These are phyloP conservation scores for Knufia petricola DNA, from an alignment of 2,329 filamentous ascomycete genomes.

Conservation along the genomic window DNA sequence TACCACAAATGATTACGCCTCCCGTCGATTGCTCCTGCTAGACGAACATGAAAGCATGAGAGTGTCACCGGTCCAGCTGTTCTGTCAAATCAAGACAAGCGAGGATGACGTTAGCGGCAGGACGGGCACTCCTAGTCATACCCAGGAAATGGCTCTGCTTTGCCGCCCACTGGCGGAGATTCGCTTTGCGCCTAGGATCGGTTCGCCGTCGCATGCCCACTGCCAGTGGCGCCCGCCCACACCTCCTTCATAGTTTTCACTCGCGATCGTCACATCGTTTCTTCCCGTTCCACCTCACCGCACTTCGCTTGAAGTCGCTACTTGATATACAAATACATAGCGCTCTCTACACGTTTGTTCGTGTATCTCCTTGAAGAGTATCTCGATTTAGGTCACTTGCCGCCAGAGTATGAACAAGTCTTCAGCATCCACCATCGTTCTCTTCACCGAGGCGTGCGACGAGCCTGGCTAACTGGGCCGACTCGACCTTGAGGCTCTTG, in stretches of 20 bases:
- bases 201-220: neutral
- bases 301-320: constrained; percentile 7
- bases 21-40: no score
- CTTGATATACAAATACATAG: neutral
- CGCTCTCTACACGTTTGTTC: neutral
- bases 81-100: no score
- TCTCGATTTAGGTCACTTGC: neutral
- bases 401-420: constrained; percentile 25
- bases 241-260: constrained; percentile 2
- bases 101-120: no score
- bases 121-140: no score
- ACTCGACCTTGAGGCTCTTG: neutral
- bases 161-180: no score
- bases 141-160: no score
- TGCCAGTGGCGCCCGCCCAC: neutral
- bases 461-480: constrained; percentile 23
- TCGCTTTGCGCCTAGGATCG: neutral
- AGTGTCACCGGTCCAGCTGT: no score
- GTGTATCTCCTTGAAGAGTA: neutral
- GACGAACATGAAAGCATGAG: no score
- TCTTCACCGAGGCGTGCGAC: constrained; percentile 24
- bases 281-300: constrained; percentile 1
- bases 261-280: neutral
- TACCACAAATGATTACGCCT: no score
- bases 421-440: constrained; percentile 21